These are phyloP conservation scores for Ampelocalamus luodianensis DNA, from an alignment of 176 grass and related monocot species.

Conservation along the genomic window DNA sequence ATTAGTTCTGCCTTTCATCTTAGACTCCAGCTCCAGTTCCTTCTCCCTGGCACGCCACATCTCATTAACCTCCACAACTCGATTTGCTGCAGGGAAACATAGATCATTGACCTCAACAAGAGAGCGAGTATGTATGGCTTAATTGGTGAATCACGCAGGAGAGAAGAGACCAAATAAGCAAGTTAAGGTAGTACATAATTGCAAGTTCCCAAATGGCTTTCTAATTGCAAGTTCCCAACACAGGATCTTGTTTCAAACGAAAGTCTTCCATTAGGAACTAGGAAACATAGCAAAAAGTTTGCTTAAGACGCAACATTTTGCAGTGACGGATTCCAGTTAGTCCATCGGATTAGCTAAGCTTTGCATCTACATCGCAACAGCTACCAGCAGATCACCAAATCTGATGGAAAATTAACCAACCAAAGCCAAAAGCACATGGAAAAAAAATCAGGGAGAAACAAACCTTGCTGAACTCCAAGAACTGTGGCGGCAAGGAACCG, in stretches of 20 bases:
- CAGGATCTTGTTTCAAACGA: neutral
- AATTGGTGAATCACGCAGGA: neutral
- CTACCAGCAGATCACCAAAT: neutral
- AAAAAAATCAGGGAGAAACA: neutral
- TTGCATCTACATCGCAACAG: neutral
- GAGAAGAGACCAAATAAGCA: neutral
- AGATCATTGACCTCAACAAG: neutral
- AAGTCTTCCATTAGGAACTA: neutral
- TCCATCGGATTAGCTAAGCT: neutral
- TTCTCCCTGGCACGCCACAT: constrained; percentile 59
- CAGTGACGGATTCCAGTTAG: neutral
- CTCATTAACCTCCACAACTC: constrained; percentile 62
- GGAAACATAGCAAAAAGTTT: neutral
- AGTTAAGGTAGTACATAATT: neutral
- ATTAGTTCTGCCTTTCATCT: constrained; percentile 16
- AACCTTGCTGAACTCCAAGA: constrained; percentile 64
- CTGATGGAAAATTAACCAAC: neutral
- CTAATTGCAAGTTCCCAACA: neutral
- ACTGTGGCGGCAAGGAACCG: constrained; percentile 57
- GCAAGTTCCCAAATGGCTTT: neutral
- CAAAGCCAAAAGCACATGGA: neutral
- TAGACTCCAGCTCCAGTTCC: constrained; percentile 59
- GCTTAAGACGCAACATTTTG: neutral
- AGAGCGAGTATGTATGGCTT: neutral
- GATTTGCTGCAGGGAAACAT: constrained; percentile 55